phyloP scores from a whole-genome alignment of 495 filamentous ascomycete genomes.

The Extremus antarcticus region DNA sequence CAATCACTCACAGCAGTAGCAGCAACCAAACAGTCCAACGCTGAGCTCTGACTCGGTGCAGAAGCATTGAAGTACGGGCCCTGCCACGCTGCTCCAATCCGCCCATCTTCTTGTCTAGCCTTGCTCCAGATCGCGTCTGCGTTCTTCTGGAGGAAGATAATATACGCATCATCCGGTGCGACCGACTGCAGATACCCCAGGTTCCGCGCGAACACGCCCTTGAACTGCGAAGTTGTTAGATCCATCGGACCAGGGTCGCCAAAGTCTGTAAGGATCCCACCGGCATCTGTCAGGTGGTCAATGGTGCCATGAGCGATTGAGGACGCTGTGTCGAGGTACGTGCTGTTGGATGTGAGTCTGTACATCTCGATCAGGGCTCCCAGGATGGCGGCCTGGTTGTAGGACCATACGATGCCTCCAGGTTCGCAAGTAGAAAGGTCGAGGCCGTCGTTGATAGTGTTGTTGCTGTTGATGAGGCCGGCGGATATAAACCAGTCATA shows the following conservation, averaged over 20 bases:
- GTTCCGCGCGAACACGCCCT: constrained; percentile 67
- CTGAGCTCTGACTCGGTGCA: constrained; percentile 54
- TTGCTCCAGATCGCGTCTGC: constrained; percentile 58
- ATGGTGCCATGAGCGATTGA: constrained; percentile 56
- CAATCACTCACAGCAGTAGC: constrained; percentile 40
- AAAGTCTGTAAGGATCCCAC: constrained; percentile 54
- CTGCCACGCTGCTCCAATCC: constrained; percentile 48
- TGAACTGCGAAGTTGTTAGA: constrained; percentile 63
- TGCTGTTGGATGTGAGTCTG: constrained; percentile 41
- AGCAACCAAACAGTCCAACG: constrained; percentile 59
- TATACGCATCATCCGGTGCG: constrained; percentile 40
- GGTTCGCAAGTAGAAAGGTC: constrained; percentile 40
- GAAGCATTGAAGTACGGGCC: constrained; percentile 41
- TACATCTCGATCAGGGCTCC: constrained; percentile 60
- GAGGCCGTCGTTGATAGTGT: constrained; percentile 63
- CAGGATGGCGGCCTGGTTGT: constrained; percentile 73
- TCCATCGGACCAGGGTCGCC: constrained; percentile 45
- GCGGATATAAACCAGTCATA: constrained; percentile 60
- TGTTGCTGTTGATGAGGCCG: constrained; percentile 55
- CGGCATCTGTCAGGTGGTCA: constrained; percentile 38
- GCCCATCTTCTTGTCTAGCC: constrained; percentile 40
- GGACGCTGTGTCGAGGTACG: constrained; percentile 44
- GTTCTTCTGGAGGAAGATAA: constrained; percentile 46
- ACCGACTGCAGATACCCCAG: constrained; percentile 46
- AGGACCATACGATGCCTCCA: constrained; percentile 52